Percentiles rank a stretch among this genome's conserved stretches.
Evolutionary conservation across 2,329 filamentous ascomycete genomes (phyloP).

Genomic region (Metarhizium sp.): DNA sequence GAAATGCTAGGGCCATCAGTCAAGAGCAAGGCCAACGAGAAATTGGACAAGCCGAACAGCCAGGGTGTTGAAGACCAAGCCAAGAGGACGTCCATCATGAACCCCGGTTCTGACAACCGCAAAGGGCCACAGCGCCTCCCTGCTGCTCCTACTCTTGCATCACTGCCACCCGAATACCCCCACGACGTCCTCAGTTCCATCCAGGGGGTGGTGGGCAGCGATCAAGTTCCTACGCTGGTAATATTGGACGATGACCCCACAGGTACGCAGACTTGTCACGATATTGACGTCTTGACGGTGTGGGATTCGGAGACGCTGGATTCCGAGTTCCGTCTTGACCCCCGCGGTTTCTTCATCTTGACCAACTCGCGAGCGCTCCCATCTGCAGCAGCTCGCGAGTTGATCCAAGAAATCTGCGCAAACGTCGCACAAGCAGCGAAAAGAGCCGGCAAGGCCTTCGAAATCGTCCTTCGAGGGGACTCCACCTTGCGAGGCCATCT

Average conservation of each 20-base stretch:
- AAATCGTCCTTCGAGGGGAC: conserved; percentile 46
- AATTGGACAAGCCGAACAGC: too few species aligned
- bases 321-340: conserved; percentile 29
- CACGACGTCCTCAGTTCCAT: conserved; percentile 13
- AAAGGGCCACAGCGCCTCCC: conserved; percentile 6
- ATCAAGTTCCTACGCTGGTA: conserved; percentile 24
- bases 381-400: conserved; percentile 30
- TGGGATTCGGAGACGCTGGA: conserved; percentile 38
- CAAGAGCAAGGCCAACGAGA: not conserved
- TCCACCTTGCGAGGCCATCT: conserved; percentile 47
- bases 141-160: conserved; percentile 12
- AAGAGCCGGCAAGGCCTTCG: conserved; percentile 29
- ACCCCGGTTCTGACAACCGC: not conserved
- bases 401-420: conserved; percentile 38
- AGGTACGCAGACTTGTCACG: conserved; percentile 50
- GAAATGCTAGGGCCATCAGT: conserved; percentile 18
- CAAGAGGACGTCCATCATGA: too few species aligned
- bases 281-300: conserved; percentile 43
- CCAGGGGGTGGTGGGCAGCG: conserved; percentile 9
- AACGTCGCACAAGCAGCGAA: conserved; percentile 37
- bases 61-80: too few species aligned
- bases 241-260: conserved; percentile 48
- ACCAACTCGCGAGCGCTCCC: conserved; percentile 48
- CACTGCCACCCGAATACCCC: conserved; percentile 14
- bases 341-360: conserved; percentile 46